A percentile compares a stretch with the other conserved stretches of the same genome.
phyloP scores from a whole-genome alignment of 305 asterid genomes.

The Solanum hybrid region DNA sequence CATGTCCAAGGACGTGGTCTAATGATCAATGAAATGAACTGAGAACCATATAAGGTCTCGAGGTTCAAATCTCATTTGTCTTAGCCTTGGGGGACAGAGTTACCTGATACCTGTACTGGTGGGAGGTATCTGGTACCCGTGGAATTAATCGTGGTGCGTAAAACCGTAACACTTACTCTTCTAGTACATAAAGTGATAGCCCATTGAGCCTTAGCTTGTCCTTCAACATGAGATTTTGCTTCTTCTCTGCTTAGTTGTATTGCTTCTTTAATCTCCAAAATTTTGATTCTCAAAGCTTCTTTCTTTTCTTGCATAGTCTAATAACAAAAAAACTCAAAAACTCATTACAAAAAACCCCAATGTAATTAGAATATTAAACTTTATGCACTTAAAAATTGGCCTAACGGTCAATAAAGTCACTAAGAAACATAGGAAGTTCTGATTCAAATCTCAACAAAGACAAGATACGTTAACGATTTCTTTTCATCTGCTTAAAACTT shows the following conservation, averaged over 20 bases:
- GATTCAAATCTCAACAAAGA: not conserved
- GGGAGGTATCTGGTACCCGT: not conserved
- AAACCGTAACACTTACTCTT: constrained; percentile 27
- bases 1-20: not conserved
- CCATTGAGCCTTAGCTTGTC: constrained; percentile 47
- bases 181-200: constrained; percentile 32
- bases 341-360: not conserved
- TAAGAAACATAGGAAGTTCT: not conserved
- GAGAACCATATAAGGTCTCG: not conserved
- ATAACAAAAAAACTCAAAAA: no score
- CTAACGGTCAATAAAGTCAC: not conserved
- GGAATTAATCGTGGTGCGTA: not conserved
- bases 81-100: not conserved
- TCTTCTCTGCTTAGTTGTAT: constrained; percentile 23
- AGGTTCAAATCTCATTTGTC: not conserved
- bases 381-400: not conserved
- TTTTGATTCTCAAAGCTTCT: constrained; percentile 20
- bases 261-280: constrained; percentile 17
- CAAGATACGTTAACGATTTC: not conserved
- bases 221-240: constrained; percentile 21
- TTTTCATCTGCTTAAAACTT: not conserved
- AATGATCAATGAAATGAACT: not conserved
- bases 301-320: constrained; percentile 24
- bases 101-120: rapidly evolving
- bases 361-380: not conserved